Conservation (phyloP, 345 rosid genomes). For the Eucalyptus caleyi region DNA sequence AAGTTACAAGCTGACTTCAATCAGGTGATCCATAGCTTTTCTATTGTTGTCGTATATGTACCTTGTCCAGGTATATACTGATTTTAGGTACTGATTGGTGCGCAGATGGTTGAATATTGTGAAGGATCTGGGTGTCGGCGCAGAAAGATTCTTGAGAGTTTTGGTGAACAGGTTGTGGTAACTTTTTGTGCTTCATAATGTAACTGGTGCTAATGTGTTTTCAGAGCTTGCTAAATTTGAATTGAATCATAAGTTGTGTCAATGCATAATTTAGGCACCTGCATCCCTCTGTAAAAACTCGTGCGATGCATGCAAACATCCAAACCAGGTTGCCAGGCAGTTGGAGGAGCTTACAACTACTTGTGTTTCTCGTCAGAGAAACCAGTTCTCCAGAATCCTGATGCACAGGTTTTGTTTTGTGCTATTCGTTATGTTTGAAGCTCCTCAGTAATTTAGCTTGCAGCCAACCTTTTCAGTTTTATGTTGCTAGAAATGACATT, state of each 20-base stretch:
- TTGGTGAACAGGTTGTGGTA: conserved; percentile 77
- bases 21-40: conserved; percentile 27
- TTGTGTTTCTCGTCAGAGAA: conserved; percentile 34
- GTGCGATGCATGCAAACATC: conserved; percentile 88
- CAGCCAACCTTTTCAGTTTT: background rate
- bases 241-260: background rate
- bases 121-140: conserved; percentile 92
- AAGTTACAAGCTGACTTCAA: conserved; percentile 59
- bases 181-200: background rate
- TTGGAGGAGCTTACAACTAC: conserved; percentile 55
- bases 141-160: conserved; percentile 76
- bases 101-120: conserved; percentile 82
- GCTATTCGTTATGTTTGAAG: background rate
- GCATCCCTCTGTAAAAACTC: conserved; percentile 50
- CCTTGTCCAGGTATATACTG: background rate
- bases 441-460: background rate
- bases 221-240: background rate
- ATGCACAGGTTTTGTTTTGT: conserved; percentile 37
- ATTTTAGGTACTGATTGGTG: background rate
- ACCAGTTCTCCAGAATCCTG: conserved; percentile 34
- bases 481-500: background rate
- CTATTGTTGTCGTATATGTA: background rate
- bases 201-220: background rate
- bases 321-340: conserved; percentile 41
- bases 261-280: conserved; percentile 31